These are phyloP conservation scores for Lactarius trivialis DNA, from an alignment of 768 basidiomycete species.

Conservation along the genomic window DNA sequence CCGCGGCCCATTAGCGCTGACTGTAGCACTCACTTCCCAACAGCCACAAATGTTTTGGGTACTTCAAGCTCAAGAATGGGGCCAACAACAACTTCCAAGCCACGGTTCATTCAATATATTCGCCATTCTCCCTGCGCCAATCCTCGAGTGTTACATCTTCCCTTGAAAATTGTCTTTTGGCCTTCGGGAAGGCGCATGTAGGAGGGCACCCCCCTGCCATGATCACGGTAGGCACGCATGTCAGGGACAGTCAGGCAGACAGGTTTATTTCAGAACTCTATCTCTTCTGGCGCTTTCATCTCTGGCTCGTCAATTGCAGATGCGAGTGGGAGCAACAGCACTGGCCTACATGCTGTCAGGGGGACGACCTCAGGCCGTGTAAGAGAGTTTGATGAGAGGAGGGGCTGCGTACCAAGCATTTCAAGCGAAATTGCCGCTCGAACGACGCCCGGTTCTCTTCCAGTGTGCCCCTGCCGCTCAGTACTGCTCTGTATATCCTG, in stretches of 20 bases:
- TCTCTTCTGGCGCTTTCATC: slow-evolving; percentile 42
- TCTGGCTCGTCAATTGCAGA: slow-evolving; percentile 57
- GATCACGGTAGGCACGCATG: not conserved
- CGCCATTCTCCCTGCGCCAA: slow-evolving; percentile 52
- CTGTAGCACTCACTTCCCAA: too few species aligned
- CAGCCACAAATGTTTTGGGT: too few species aligned
- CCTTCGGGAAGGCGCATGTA: slow-evolving; percentile 61
- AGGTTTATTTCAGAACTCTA: slow-evolving; percentile 41
- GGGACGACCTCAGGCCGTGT: not conserved
- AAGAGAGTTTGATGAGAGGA: not conserved
- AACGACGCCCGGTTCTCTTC: slow-evolving; percentile 43
- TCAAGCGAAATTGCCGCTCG: slow-evolving; percentile 57
- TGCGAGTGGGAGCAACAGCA: slow-evolving; percentile 60
- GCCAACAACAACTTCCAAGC: not conserved
- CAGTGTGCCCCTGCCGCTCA: slow-evolving; percentile 46
- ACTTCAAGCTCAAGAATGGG: too few species aligned
- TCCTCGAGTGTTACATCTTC: slow-evolving; percentile 40
- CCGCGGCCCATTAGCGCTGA: too few species aligned
- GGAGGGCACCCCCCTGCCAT: slow-evolving; percentile 39
- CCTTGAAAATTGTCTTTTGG: slow-evolving; percentile 40
- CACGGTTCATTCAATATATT: slow-evolving; percentile 33
- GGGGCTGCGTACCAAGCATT: slow-evolving; percentile 46
- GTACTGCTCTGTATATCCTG: slow-evolving; percentile 57
- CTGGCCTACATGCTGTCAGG: slow-evolving; percentile 49
- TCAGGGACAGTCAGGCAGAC: too few species aligned